Evolutionary conservation across 176 grass and related monocot species (phyloP).

Genomic region (Alopecurus myosuroides): DNA sequence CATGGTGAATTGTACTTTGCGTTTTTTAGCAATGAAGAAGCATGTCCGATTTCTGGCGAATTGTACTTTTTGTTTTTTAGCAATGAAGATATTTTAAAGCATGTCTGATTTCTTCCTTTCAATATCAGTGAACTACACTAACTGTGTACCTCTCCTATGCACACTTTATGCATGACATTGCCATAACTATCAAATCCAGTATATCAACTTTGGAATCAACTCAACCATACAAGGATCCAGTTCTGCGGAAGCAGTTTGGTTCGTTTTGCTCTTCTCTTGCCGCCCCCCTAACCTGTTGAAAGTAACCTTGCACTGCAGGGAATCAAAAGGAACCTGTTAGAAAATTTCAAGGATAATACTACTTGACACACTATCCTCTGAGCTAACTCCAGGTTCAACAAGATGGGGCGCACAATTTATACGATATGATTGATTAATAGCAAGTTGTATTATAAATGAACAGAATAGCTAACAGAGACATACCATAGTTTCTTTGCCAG

Average conservation of each 20-base stretch:
- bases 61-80: no score
- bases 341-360: neutral
- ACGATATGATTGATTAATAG: neutral
- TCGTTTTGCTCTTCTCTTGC: conserved; percentile 51
- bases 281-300: conserved; percentile 57
- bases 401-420: neutral
- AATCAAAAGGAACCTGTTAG: neutral
- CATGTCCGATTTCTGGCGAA: no score
- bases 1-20: no score
- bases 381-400: neutral
- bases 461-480: neutral
- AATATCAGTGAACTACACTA: no score
- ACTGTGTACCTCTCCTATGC: no score
- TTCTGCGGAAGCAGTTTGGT: neutral
- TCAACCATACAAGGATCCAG: neutral
- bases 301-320: conserved; percentile 56
- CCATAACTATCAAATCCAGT: neutral
- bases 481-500: conserved; percentile 79
- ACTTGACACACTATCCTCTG: neutral
- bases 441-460: no score
- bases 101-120: no score
- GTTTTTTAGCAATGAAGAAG: no score
- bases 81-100: no score
- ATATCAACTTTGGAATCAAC: neutral
- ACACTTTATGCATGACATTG: no score